phyloP scores from a whole-genome alignment of 768 basidiomycete genomes.

The Serpula lacrymans region DNA sequence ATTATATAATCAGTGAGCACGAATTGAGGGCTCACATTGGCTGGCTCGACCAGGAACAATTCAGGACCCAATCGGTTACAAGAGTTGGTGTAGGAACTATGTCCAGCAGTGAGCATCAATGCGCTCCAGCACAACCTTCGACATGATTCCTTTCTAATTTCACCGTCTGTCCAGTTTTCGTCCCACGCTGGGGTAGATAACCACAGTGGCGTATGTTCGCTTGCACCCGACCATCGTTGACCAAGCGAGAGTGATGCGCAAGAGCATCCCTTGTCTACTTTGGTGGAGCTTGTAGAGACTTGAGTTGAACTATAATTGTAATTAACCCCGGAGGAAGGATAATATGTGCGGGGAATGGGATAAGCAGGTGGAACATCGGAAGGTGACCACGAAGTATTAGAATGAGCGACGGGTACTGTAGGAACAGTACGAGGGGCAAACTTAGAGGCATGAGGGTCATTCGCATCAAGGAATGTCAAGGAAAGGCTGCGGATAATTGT shows the following conservation, averaged over 20 bases:
- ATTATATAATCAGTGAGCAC: constrained; percentile 1
- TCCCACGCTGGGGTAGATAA: constrained; percentile 63
- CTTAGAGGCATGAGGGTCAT: constrained; percentile 47
- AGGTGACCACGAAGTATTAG: constrained; percentile 6
- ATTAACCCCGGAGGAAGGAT: constrained; percentile 6
- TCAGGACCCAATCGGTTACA: constrained; percentile 37
- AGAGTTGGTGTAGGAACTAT: constrained; percentile 58
- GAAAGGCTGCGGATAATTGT: constrained; percentile 61
- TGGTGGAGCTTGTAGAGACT: not conserved
- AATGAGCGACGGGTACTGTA: constrained; percentile 24
- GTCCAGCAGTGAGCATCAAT: constrained; percentile 59
- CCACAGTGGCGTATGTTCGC: constrained; percentile 62
- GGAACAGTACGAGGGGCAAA: constrained; percentile 54
- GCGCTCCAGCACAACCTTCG: constrained; percentile 74
- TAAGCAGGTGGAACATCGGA: constrained; percentile 4
- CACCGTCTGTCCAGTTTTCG: constrained; percentile 51
- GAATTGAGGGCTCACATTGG: constrained; percentile 49
- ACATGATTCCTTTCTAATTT: constrained; percentile 68
- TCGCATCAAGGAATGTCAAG: constrained; percentile 56
- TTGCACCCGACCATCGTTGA: constrained; percentile 45
- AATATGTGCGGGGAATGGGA: constrained; percentile 3
- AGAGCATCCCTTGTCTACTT: constrained; percentile 32
- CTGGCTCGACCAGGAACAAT: constrained; percentile 57
- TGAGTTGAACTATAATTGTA: constrained; percentile 1
- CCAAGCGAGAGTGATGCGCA: constrained; percentile 52